These are phyloP conservation scores for Cruciata laevipes DNA, from an alignment of 257 asterid species.

Conservation along the genomic window DNA sequence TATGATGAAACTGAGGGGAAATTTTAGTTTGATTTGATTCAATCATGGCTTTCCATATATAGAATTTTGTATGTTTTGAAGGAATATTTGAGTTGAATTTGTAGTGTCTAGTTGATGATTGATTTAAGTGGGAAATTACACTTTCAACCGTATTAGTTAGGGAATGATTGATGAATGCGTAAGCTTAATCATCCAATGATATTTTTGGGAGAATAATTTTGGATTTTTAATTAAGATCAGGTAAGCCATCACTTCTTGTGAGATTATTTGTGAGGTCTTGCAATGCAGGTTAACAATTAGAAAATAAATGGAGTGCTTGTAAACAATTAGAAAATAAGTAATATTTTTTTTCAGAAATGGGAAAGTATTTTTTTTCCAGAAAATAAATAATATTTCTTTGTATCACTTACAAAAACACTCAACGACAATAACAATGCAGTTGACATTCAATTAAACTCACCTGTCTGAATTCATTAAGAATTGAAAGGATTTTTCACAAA, in stretches of 20 bases:
- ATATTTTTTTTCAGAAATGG: too few species aligned
- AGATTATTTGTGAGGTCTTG: background rate
- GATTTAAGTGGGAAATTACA: background rate
- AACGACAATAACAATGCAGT: too few species aligned
- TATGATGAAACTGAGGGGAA: background rate
- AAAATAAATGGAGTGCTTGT: too few species aligned
- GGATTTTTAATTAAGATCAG: background rate
- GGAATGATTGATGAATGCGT: background rate
- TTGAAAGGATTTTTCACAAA: too few species aligned
- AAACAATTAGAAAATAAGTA: too few species aligned
- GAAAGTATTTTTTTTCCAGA: too few species aligned
- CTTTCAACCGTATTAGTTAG: background rate
- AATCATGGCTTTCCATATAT: background rate
- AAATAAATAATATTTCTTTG: too few species aligned
- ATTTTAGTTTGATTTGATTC: too few species aligned
- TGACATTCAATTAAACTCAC: too few species aligned
- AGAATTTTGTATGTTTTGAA: background rate
- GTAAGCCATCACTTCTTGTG: background rate
- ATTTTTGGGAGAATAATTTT: too few species aligned
- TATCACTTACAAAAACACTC: too few species aligned
- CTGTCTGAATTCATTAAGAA: too few species aligned
- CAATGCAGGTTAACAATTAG: background rate
- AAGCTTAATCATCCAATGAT: background rate
- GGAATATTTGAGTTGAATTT: background rate
- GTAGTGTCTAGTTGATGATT: background rate